Evolutionary conservation across 495 filamentous ascomycete species (phyloP).

Genomic region (Neurospora pannonica): DNA sequence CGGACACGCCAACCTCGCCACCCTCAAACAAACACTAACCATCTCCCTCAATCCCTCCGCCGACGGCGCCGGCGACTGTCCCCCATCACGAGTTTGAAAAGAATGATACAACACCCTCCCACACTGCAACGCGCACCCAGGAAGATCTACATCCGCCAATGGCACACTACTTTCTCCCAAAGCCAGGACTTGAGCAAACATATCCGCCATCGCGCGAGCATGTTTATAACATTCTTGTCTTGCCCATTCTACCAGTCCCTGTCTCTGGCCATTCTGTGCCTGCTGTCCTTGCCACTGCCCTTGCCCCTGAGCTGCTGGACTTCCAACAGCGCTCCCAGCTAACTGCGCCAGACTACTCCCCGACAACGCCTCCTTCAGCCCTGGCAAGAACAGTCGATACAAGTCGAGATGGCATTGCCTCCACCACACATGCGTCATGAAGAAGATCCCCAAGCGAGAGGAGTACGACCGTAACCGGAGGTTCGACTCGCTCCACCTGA

Average conservation of each 20-base stretch:
- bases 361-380: slow-evolving; percentile 34
- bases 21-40: slow-evolving; percentile 18
- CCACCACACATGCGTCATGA: slow-evolving; percentile 45
- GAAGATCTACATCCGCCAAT: slow-evolving; percentile 37
- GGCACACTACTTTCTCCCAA: slow-evolving; percentile 27
- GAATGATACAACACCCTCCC: slow-evolving; percentile 31
- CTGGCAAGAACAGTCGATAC: slow-evolving; percentile 35
- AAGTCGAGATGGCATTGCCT: slow-evolving; percentile 41
- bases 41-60: slow-evolving; percentile 20
- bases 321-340: slow-evolving; percentile 27
- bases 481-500: slow-evolving; percentile 39
- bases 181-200: slow-evolving; percentile 33
- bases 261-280: not conserved
- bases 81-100: slow-evolving; percentile 10
- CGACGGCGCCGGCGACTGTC: slow-evolving; percentile 14
- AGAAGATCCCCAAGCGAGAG: slow-evolving; percentile 33
- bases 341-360: slow-evolving; percentile 25
- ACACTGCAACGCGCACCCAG: slow-evolving; percentile 41
- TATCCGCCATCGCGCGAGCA: slow-evolving; percentile 38
- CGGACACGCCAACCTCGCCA: slow-evolving; percentile 15
- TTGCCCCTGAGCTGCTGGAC: slow-evolving; percentile 13
- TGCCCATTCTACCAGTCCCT: not conserved
- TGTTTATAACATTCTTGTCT: slow-evolving; percentile 32
- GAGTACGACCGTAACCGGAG: slow-evolving; percentile 41
- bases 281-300: not conserved